Evolutionary conservation across 2,329 filamentous ascomycete species (phyloP), one percentile per base, ranked within the genome.

Genomic region (Ophiostoma pallidulum): DNA sequence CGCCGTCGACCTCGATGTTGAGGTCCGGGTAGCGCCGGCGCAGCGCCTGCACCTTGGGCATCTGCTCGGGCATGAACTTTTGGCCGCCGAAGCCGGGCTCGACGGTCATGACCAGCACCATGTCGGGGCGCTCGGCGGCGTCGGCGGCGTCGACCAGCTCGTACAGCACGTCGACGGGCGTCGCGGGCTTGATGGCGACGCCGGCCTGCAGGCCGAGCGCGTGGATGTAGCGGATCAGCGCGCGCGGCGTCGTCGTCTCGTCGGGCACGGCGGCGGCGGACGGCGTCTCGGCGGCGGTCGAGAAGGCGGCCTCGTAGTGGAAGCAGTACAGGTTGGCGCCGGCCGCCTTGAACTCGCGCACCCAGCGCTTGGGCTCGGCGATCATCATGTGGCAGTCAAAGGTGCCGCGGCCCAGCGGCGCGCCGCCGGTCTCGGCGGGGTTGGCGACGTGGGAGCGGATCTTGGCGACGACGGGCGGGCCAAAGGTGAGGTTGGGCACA

Each of bases 331-430:
- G 76, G 66, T 98, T 89, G 68, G 90, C 96, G 46, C 92, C 92
- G 51, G 89, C 92, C 45, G 85, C 82, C 65, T 92, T 81, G 73
- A 98, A 97, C 53, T 94, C 87, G 62, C 86, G 86, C 59, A 96
- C 90, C 92, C 92, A 98, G 75, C 89, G 90, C 74, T 97, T 94
- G 57, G 92, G 92, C 90, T 98, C 91, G 60, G 88, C 82, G 63
- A 98, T 94, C 92, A 98, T 98, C 92, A 98, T 97, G 69, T 98
- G 92, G 75, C 92, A 98, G 68, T 98, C 92, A 64, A 98, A 98
- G 13, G 91, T 97, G 53, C 92, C 92, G 58, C 82, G 85, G 45
- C 86, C 89, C 56, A 84, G 73, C 29, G 75, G 75, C 44, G 75
- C 71, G 42, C 6, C 43, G 8, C 19, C 28, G 35, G 73, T 73